Conservation (phyloP, 495 filamentous ascomycete species). For the Platismatia glauca region DNA sequence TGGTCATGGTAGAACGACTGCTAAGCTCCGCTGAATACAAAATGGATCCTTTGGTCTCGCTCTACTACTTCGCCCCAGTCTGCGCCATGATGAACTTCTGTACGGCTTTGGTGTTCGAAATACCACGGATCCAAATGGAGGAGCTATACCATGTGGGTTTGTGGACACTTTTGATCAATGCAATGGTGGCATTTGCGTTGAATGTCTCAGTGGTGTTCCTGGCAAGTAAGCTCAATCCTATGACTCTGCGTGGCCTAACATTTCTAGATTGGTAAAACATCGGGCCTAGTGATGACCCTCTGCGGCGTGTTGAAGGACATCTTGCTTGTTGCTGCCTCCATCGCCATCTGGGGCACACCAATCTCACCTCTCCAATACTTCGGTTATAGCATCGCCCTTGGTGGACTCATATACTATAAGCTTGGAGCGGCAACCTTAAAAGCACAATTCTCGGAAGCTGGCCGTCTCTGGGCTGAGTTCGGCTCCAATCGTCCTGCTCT, state of each 20-base stretch:
- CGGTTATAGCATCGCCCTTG: slow-evolving; percentile 85
- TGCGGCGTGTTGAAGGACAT: slow-evolving; percentile 99
- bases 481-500: slow-evolving; percentile 62
- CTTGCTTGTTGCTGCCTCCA: slow-evolving; percentile 80
- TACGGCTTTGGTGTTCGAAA: slow-evolving; percentile 54
- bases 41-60: slow-evolving; percentile 76
- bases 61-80: slow-evolving; percentile 79
- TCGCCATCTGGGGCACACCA: slow-evolving; percentile 79
- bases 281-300: slow-evolving; percentile 89
- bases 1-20: slow-evolving; percentile 69
- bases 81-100: slow-evolving; percentile 67
- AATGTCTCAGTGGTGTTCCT: slow-evolving; percentile 71
- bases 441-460: slow-evolving; percentile 60
- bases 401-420: slow-evolving; percentile 95
- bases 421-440: slow-evolving; percentile 79
- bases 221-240: slow-evolving; percentile 37
- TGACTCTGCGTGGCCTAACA: background rate
- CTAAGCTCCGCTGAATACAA: slow-evolving; percentile 59
- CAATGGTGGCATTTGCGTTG: slow-evolving; percentile 63
- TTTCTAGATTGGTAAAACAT: slow-evolving; percentile 87
- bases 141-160: slow-evolving; percentile 50
- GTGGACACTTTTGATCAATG: slow-evolving; percentile 53
- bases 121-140: slow-evolving; percentile 41
- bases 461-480: slow-evolving; percentile 77
- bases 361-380: slow-evolving; percentile 81